Evolutionary conservation across 371 early-diverging fungal genomes (phyloP).

Genomic region (Batkoa obscura): DNA sequence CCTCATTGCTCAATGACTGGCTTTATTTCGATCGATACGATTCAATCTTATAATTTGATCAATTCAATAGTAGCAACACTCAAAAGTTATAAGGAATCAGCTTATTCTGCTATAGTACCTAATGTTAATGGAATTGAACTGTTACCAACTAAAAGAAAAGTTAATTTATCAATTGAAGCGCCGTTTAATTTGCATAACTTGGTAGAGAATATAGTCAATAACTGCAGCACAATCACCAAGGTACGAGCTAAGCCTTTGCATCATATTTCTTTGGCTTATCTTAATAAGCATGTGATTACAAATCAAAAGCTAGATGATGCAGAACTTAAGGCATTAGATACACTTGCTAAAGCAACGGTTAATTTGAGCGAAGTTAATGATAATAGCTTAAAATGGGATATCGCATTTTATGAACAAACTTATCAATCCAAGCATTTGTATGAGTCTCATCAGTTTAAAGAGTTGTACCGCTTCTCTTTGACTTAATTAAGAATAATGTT

Average conservation of each 20-base stretch:
- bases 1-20: constrained; percentile 25
- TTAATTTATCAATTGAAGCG: background rate
- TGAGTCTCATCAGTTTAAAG: background rate
- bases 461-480: background rate
- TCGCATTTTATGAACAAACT: constrained; percentile 1
- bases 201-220: background rate
- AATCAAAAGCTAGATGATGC: background rate
- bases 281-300: background rate
- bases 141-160: background rate
- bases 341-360: background rate
- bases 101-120: background rate
- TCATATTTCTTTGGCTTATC: background rate
- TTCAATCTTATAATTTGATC: background rate
- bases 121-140: background rate
- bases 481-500: background rate
- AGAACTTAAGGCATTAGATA: background rate
- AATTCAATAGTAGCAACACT: background rate
- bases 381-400: background rate
- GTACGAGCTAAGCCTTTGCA: background rate
- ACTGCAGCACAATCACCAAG: background rate
- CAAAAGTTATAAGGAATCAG: background rate
- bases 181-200: background rate
- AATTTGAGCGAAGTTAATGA: background rate
- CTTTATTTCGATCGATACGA: constrained; percentile 11
- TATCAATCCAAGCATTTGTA: background rate